Conservation (phyloP, 139 green algal genomes). For the Gonium pectorale region DNA sequence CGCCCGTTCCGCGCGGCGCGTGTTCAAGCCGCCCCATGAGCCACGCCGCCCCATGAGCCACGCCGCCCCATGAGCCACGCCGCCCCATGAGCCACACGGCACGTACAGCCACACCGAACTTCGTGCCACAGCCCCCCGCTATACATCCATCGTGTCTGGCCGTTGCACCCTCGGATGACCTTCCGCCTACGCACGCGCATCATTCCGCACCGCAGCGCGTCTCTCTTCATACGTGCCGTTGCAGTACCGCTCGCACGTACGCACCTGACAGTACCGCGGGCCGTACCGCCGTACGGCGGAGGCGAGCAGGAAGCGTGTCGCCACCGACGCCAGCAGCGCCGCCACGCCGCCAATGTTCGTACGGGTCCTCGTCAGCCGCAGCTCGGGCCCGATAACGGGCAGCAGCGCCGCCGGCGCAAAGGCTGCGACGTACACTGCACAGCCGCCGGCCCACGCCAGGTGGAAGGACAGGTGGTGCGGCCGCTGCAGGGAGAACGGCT, state of each 20-base stretch:
- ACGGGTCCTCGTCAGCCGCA: neutral
- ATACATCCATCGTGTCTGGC: too few species aligned
- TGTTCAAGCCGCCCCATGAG: too few species aligned
- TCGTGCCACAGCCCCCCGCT: too few species aligned
- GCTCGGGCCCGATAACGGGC: slow-evolving; percentile 50
- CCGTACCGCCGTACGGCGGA: slow-evolving; percentile 37
- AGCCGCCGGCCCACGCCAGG: slow-evolving; percentile 59
- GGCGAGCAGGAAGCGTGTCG: slow-evolving; percentile 64
- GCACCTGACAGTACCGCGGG: slow-evolving; percentile 14
- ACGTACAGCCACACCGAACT: too few species aligned
- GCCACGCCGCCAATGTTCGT: slow-evolving; percentile 57
- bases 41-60: too few species aligned
- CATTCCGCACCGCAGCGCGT: too few species aligned
- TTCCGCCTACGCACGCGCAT: too few species aligned
- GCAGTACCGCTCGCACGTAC: neutral
- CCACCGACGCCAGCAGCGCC: slow-evolving; percentile 68
- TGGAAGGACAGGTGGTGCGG: slow-evolving; percentile 38
- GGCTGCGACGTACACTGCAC: slow-evolving; percentile 71
- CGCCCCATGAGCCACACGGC: too few species aligned
- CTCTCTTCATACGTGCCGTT: too few species aligned
- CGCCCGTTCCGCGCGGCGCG: too few species aligned
- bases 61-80: too few species aligned
- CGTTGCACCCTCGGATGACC: too few species aligned
- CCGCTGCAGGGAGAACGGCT: neutral
- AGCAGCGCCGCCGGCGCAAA: slow-evolving; percentile 73